Evolutionary conservation across 306 rosid genomes (phyloP).

Genomic region (Amphicarpaea edgeworthii): DNA sequence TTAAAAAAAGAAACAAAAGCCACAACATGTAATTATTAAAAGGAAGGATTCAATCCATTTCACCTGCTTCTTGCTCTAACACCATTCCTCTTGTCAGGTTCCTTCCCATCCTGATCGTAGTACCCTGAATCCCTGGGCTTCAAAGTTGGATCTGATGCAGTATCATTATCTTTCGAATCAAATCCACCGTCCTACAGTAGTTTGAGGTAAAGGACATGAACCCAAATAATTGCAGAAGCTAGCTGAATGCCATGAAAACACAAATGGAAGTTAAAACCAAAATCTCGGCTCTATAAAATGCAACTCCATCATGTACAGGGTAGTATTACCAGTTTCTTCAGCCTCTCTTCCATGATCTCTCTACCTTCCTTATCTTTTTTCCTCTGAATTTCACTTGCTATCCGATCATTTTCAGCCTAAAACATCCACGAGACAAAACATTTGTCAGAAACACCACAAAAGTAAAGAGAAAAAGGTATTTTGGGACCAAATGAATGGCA

Average conservation of each 20-base stretch:
- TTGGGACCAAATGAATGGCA: constrained; percentile 28
- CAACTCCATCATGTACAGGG: constrained; percentile 75
- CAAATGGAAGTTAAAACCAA: constrained; percentile 86
- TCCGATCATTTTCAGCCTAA: constrained; percentile 86
- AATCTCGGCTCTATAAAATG: constrained; percentile 59
- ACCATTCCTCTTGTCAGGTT: constrained; percentile 72
- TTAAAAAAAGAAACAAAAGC: not conserved
- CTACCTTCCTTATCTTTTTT: constrained; percentile 81
- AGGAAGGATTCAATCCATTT: constrained; percentile 23
- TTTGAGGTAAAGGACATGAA: constrained; percentile 99
- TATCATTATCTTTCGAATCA: constrained; percentile 64
- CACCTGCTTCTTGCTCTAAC: constrained; percentile 76
- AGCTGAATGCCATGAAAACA: constrained; percentile 96
- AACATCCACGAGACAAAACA: constrained; percentile 39
- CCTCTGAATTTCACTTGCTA: constrained; percentile 84
- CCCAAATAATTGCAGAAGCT: constrained; percentile 99
- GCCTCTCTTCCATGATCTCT: constrained; percentile 76
- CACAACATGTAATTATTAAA: not conserved
- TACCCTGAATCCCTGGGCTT: constrained; percentile 63
- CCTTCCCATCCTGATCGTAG: constrained; percentile 62
- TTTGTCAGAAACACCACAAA: constrained; percentile 13
- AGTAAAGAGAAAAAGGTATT: constrained; percentile 1
- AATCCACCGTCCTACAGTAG: constrained; percentile 99
- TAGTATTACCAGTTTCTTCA: constrained; percentile 82
- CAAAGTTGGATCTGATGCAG: constrained; percentile 63